These are phyloP conservation scores for Pythium guiyangense DNA, from an alignment of 352 stramenopile genomes.

Conservation along the genomic window DNA sequence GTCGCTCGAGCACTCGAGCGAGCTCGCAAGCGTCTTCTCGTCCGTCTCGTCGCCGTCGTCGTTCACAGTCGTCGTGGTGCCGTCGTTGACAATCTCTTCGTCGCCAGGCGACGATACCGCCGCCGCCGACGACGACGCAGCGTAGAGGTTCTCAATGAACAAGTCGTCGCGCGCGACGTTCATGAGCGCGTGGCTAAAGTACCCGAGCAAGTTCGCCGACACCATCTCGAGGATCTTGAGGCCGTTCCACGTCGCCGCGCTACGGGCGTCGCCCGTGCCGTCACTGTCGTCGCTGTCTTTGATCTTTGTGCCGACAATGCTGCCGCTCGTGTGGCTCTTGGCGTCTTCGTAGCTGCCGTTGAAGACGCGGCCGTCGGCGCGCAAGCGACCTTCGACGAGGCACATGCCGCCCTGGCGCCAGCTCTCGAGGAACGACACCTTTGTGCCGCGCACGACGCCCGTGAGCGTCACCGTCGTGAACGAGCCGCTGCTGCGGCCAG, in stretches of 20 bases:
- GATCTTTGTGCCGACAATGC: constrained; percentile 71
- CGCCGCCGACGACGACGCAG: neutral
- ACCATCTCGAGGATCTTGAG: constrained; percentile 78
- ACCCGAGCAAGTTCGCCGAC: constrained; percentile 68
- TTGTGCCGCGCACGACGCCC: constrained; percentile 67
- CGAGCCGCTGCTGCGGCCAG: constrained; percentile 70
- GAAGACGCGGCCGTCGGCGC: constrained; percentile 68
- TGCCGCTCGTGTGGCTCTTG: constrained; percentile 83
- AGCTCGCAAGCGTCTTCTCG: constrained; percentile 34
- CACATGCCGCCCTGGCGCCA: constrained; percentile 87
- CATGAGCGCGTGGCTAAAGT: constrained; percentile 65
- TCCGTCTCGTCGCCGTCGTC: constrained; percentile 30
- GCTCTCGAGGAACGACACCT: constrained; percentile 82
- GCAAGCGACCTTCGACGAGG: constrained; percentile 72
- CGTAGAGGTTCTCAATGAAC: constrained; percentile 35
- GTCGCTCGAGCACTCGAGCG: constrained; percentile 56
- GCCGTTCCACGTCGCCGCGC: constrained; percentile 30
- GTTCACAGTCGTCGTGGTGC: constrained; percentile 7
- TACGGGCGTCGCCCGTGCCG: constrained; percentile 8
- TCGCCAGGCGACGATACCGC: constrained; percentile 10
- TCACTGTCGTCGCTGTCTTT: constrained; percentile 18
- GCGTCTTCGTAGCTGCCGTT: constrained; percentile 82
- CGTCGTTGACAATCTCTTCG: constrained; percentile 36
- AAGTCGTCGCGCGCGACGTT: constrained; percentile 55
- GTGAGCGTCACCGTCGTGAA: constrained; percentile 82